A percentile compares a stretch with the other conserved stretches of the same genome.
phyloP scores from a whole-genome alignment of 2,329 filamentous ascomycete species.

The Pezicula radicicola region DNA sequence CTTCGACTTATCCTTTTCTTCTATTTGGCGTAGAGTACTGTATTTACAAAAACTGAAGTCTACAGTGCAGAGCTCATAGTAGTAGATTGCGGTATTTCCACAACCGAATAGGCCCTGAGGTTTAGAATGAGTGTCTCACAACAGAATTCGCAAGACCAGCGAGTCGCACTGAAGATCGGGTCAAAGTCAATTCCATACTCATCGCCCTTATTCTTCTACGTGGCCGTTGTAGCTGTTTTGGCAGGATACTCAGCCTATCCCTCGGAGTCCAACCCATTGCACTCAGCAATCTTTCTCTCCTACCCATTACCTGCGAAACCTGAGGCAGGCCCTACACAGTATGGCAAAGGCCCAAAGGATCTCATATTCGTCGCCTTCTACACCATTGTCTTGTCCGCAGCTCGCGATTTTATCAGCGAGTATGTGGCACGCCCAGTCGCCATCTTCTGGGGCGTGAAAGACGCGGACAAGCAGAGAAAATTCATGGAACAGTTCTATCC shows the following conservation, averaged over 20 bases:
- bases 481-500: not conserved
- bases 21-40: too few relatives aligned
- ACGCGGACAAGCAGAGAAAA: not conserved
- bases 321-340: not conserved
- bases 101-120: too few relatives aligned
- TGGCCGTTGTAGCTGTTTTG: not conserved
- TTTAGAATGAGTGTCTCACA: too few relatives aligned
- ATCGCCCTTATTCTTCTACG: too few relatives aligned
- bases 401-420: not conserved
- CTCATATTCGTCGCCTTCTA: not conserved
- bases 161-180: too few relatives aligned
- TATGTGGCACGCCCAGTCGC: not conserved
- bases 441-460: not conserved
- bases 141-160: too few relatives aligned
- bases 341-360: not conserved
- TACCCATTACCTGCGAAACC: not conserved
- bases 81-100: too few relatives aligned
- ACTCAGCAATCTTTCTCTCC: not conserved
- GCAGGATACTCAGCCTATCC: not conserved
- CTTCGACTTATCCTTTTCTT: too few relatives aligned
- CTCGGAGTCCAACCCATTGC: not conserved
- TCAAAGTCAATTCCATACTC: too few relatives aligned
- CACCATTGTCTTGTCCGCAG: not conserved
- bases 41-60: too few relatives aligned
- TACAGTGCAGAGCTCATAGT: too few relatives aligned